Conservation (phyloP, 2,329 filamentous ascomycete genomes). For the Calonectria pseudoreteaudii region DNA sequence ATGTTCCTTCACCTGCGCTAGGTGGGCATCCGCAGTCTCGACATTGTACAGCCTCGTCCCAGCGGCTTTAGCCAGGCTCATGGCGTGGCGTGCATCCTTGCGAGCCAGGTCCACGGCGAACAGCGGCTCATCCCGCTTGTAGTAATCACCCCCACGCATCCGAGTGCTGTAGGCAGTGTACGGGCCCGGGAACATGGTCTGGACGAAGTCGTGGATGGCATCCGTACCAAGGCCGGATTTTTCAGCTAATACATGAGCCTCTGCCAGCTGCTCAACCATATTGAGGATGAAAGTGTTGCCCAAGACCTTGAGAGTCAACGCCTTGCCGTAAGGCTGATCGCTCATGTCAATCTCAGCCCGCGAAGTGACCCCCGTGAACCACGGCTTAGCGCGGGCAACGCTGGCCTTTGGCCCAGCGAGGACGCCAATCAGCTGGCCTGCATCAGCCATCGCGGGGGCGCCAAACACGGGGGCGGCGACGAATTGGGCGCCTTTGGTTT, state of each 20-base stretch:
- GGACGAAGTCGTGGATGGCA: conserved; percentile 77
- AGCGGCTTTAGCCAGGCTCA: conserved; percentile 70
- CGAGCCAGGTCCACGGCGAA: conserved; percentile 85
- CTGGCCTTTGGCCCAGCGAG: conserved; percentile 73
- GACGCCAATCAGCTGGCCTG: conserved; percentile 78
- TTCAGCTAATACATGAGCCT: conserved; percentile 83
- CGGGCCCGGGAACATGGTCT: conserved; percentile 79
- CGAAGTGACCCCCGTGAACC: conserved; percentile 78
- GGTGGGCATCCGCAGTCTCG: conserved; percentile 75
- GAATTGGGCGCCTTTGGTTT: conserved; percentile 75
- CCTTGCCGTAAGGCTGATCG: conserved; percentile 75
- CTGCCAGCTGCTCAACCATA: conserved; percentile 83
- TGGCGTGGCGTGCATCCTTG: conserved; percentile 84
- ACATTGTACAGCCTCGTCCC: conserved; percentile 74
- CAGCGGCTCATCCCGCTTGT: conserved; percentile 80
- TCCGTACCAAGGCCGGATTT: conserved; percentile 80
- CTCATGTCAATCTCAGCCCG: conserved; percentile 77
- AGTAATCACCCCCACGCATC: conserved; percentile 82
- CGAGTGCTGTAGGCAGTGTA: conserved; percentile 80
- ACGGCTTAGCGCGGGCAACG: conserved; percentile 75
- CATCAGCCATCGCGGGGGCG: conserved; percentile 76
- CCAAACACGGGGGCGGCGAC: conserved; percentile 80
- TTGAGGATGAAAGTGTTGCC: conserved; percentile 89
- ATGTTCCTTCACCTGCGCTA: conserved; percentile 77
- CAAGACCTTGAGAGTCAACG: conserved; percentile 81